Evolutionary conservation across 345 rosid genomes (phyloP), one percentile per base, ranked within the genome.

Genomic region (Hibiscus trionum): DNA sequence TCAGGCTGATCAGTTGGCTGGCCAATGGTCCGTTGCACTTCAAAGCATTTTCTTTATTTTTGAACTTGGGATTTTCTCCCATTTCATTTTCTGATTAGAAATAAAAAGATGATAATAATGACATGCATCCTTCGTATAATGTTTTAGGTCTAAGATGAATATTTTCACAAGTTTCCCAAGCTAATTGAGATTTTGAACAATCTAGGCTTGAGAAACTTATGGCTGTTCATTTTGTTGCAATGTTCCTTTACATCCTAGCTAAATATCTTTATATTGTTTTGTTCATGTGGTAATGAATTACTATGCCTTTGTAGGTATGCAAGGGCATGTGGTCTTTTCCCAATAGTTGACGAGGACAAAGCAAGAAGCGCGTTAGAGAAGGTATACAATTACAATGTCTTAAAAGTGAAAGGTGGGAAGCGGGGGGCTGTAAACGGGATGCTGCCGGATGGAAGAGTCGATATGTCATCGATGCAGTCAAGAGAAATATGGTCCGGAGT

Each of bases 401-500:
- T 91, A 80, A 94, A 88, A 89, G 81, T 87, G 77, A 89, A 88
- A 80, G 90, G 78, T 16, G 98, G 97, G 46, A 91, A 77, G 73
- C 85, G 86, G 15, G 98, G 98, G 59, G 98, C 97, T 10, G 85
- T 91, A 56, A 94, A 94, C 14, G 98, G 97, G 57, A 94, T 94
- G 98, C 87, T 87, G 17, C 97, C 98, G 0, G 80, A 88, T 74
- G 98, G 98, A 26, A 85, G 65, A 68, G 88, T 94, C 42, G 99
- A 94, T 79, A 80, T 77, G 76, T 79, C 96, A 16, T 78, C 90
- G 0, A 82, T 92, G 93, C 99, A 90, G 73, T 88, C 97, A 12
- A 82, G 97, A 75, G 99, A 94, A 81, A 89, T 92, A 73, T 92
- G 99, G 99, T 74, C 99, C 0, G 99, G 99, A 52, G 97, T 94